Evolutionary conservation across 306 rosid genomes (phyloP).

Genomic region (Inga oerstediana): DNA sequence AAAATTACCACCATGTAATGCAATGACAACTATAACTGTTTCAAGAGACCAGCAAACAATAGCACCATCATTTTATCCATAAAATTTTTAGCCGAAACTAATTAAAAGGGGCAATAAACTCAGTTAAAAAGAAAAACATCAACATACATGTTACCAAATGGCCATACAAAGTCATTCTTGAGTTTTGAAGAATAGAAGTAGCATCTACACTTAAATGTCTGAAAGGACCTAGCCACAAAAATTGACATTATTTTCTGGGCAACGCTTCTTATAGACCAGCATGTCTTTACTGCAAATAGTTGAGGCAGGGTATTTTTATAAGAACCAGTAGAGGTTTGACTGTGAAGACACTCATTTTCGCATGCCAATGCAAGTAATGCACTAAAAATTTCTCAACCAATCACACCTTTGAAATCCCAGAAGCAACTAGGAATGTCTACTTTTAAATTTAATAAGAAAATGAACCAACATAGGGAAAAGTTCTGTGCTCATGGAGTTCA

Average conservation of each 20-base stretch:
- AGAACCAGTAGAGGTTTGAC: neutral
- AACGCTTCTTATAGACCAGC: neutral
- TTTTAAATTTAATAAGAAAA: slow-evolving; percentile 24
- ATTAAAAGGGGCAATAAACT: neutral
- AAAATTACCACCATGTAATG: slow-evolving; percentile 16
- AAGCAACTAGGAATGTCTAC: slow-evolving; percentile 1
- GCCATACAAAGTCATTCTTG: slow-evolving; percentile 1
- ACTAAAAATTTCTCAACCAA: neutral
- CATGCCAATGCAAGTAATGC: neutral
- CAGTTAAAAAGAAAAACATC: neutral
- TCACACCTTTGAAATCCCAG: neutral
- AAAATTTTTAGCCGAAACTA: slow-evolving; percentile 18
- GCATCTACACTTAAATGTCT: slow-evolving; percentile 1
- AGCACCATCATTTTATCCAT: neutral
- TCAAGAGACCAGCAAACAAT: slow-evolving; percentile 21
- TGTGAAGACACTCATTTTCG: neutral
- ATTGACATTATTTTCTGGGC: neutral
- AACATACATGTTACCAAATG: neutral
- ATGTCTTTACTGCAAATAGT: slow-evolving; percentile 1
- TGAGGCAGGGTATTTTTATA: neutral
- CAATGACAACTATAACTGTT: neutral
- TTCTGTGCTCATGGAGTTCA: slow-evolving; percentile 14
- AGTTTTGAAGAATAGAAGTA: neutral
- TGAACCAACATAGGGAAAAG: slow-evolving; percentile 1
- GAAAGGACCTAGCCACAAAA: neutral